phyloP scores from a whole-genome alignment of 305 asterid genomes.

The Fraxinus velutina region DNA sequence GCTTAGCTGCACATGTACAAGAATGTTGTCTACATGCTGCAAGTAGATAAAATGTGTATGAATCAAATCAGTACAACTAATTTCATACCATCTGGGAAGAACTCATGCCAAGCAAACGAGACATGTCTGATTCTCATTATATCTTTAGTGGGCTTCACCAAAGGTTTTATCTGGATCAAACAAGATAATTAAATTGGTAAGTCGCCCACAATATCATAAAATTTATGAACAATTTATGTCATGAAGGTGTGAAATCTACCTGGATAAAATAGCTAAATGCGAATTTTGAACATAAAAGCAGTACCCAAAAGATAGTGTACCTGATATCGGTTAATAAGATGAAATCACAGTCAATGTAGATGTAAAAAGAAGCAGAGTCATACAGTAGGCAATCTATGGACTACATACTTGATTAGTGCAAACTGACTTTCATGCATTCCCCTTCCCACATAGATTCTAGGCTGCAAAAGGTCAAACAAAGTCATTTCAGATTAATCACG shows the following conservation, averaged over 20 bases:
- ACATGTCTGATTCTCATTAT: conserved; percentile 66
- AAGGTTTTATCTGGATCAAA: conserved; percentile 75
- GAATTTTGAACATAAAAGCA: conserved; percentile 76
- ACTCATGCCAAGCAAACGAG: conserved; percentile 92
- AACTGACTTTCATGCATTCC: conserved; percentile 99
- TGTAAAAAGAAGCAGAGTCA: conserved; percentile 18
- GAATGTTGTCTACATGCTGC: conserved; percentile 25
- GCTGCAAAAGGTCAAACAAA: conserved; percentile 50
- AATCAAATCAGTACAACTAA: conserved; percentile 7
- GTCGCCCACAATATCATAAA: conserved; percentile 6
- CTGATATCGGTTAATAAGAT: conserved; percentile 42
- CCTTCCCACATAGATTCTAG: conserved; percentile 92
- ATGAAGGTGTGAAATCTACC: conserved; percentile 51
- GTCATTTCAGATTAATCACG: not conserved
- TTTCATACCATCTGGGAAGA: conserved; percentile 79
- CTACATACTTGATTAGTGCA: conserved; percentile 79
- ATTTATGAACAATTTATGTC: conserved; percentile 3
- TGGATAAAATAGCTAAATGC: conserved; percentile 75
- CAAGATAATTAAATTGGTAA: conserved; percentile 25
- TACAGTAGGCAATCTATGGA: conserved; percentile 21
- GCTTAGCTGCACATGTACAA: conserved; percentile 54
- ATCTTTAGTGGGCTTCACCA: conserved; percentile 79
- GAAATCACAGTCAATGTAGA: conserved; percentile 24
- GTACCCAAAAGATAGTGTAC: conserved; percentile 89
- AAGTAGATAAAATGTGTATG: conserved; percentile 13